A percentile compares a stretch with the other conserved stretches of the same genome.
Evolutionary conservation across 495 filamentous ascomycete species (phyloP).

Genomic region (Pyrenula aspistea): DNA sequence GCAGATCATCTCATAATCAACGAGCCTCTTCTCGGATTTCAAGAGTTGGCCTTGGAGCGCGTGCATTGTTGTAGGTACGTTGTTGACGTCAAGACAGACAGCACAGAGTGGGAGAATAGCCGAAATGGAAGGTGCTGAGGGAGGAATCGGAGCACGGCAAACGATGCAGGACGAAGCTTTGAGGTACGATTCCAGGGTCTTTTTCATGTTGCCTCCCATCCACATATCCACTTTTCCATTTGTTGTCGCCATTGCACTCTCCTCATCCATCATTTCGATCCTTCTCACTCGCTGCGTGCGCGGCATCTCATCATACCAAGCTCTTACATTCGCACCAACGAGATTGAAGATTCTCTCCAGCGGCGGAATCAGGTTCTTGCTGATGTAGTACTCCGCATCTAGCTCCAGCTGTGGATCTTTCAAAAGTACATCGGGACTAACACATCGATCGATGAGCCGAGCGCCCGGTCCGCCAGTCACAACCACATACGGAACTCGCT

Average conservation of each 20-base stretch:
- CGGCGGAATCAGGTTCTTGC: slow-evolving; percentile 89
- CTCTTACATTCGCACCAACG: slow-evolving; percentile 80
- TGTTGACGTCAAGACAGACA: slow-evolving; percentile 42
- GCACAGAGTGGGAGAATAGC: slow-evolving; percentile 43
- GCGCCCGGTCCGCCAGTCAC: slow-evolving; percentile 78
- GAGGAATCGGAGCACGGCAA: slow-evolving; percentile 37
- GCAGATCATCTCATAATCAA: slow-evolving; percentile 64
- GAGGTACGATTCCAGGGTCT: slow-evolving; percentile 83
- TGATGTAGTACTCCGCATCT: slow-evolving; percentile 96
- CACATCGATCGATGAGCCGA: slow-evolving; percentile 77
- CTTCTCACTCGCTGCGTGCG: slow-evolving; percentile 65
- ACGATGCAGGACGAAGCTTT: slow-evolving; percentile 64
- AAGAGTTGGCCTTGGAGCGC: slow-evolving; percentile 37
- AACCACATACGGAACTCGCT: slow-evolving; percentile 90
- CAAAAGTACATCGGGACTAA: slow-evolving; percentile 75
- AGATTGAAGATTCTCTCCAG: slow-evolving; percentile 95
- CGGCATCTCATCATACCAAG: slow-evolving; percentile 96
- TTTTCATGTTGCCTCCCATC: slow-evolving; percentile 26
- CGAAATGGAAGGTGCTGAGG: slow-evolving; percentile 33
- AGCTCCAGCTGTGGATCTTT: slow-evolving; percentile 63
- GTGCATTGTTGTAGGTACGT: slow-evolving; percentile 49
- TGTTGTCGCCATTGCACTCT: slow-evolving; percentile 11
- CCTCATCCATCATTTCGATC: slow-evolving; percentile 27
- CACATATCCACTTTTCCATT: slow-evolving; percentile 7
- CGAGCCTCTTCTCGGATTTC: slow-evolving; percentile 47